A percentile compares a stretch with the other conserved stretches of the same genome.
phyloP scores from a whole-genome alignment of 2,329 filamentous ascomycete genomes.

The Ramichloridium luteum region DNA sequence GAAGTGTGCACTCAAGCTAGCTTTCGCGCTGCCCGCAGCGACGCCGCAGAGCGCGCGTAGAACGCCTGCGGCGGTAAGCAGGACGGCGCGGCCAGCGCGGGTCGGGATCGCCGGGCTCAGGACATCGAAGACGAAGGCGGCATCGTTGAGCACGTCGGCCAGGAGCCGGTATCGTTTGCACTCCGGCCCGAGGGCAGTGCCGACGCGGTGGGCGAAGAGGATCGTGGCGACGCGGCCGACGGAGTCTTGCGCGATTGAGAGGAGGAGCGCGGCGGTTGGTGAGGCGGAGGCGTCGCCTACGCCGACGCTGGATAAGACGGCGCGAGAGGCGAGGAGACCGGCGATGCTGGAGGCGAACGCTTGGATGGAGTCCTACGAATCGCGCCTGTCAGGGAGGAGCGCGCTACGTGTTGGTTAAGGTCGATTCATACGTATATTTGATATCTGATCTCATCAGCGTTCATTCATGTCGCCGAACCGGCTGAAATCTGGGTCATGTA shows the following conservation, averaged over 20 bases:
- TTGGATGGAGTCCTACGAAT: slow-evolving; percentile 61
- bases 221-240: slow-evolving; percentile 76
- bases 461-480: no score
- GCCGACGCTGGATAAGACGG: slow-evolving; percentile 66
- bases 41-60: slow-evolving; percentile 70
- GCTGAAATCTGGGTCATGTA: not conserved
- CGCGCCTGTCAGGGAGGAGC: no score
- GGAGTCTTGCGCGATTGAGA: slow-evolving; percentile 72
- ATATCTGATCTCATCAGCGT: slow-evolving; percentile 36
- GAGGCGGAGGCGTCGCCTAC: slow-evolving; percentile 70
- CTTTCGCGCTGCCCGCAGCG: slow-evolving; percentile 79
- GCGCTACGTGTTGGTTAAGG: no score
- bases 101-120: slow-evolving; percentile 59
- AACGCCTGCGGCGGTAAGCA: slow-evolving; percentile 50
- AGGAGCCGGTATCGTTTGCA: slow-evolving; percentile 82
- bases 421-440: slow-evolving; percentile 49
- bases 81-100: slow-evolving; percentile 41
- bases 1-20: slow-evolving; percentile 84
- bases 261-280: slow-evolving; percentile 66
- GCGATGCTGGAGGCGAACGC: slow-evolving; percentile 76
- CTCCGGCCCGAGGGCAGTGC: slow-evolving; percentile 74
- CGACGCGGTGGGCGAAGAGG: slow-evolving; percentile 69
- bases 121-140: slow-evolving; percentile 74
- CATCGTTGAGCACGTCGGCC: slow-evolving; percentile 80
- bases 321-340: slow-evolving; percentile 65